Base-by-base conservation (phyloP, 2,329 filamentous ascomycete genomes). In the Sarocladiaceae sp. region DNA sequence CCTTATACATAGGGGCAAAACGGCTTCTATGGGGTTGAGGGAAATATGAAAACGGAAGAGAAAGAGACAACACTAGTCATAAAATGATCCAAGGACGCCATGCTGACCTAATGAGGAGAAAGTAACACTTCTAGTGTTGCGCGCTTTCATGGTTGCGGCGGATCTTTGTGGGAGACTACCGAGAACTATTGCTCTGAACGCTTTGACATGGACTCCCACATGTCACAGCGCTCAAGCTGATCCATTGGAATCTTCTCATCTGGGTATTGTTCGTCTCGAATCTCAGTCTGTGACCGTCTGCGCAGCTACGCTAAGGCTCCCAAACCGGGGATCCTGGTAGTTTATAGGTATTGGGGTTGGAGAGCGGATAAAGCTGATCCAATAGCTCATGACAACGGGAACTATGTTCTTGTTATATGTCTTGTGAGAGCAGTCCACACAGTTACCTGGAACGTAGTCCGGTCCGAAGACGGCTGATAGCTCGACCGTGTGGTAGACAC, bases 401-500 rank as follows among this genome's bases (percentile, higher is more conserved):
- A 79, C 70, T 2, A 78, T 64, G 2, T 61, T 61, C 3, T 69
- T 67, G 58, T 79, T 77, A 57, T 71, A 72, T 13, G 69, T 67
- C 36, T 60, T 64, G 58, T 77, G 78, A 12, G 53, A 20, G 29
- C 29, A 33, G 29, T 33, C 15, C 10, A 33, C 29, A 15, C 29
- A 33, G 29, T 15, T 15, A 15, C 29, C 29, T 10, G 29, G 8
- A 20, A 58, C 51, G 46, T 68, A 64, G 53, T 68, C 64, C 4
- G 74, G 71, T 3, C 77, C 77, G 56, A 78, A 77, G 31, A 80
- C 65, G 53, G 77, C 77, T 22, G 70, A 68, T 13, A 64, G 63
- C 39, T 79, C 75, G 53, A 71, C 73, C 13, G 75, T 65, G 60
- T 80, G 77, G 25, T 71, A 73, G 3, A 77, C 73, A 18, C 77